Conservation (phyloP, 73 alveolate genomes). For the Tetrahymena borealis region DNA sequence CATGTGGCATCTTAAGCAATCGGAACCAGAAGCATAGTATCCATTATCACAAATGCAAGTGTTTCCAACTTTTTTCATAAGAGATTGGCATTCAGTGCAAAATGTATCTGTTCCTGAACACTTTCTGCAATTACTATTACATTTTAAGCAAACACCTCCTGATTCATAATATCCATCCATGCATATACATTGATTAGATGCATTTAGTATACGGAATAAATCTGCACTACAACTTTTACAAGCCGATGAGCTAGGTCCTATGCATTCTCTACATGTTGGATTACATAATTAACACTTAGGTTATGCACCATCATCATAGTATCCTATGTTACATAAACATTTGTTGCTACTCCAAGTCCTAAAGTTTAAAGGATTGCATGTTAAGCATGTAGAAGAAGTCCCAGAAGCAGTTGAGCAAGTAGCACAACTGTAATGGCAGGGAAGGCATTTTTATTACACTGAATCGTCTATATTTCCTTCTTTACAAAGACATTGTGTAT, state of each 20-base stretch:
- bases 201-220: neutral
- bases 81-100: neutral
- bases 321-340: neutral
- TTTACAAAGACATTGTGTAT: neutral
- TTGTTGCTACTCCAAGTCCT: neutral
- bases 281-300: neutral
- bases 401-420: neutral
- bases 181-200: neutral
- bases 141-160: neutral
- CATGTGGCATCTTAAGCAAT: neutral
- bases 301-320: neutral
- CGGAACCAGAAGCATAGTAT: neutral
- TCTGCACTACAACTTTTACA: neutral
- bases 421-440: neutral
- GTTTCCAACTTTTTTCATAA: neutral
- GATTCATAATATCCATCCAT: neutral
- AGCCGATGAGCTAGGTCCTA: neutral
- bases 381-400: neutral
- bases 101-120: neutral
- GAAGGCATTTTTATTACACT: neutral
- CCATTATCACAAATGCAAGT: neutral
- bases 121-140: neutral
- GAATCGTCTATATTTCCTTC: neutral
- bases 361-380: neutral
- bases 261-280: neutral